phyloP scores from a whole-genome alignment of 2,329 filamentous ascomycete species.

The Trichoderma aggressivum region DNA sequence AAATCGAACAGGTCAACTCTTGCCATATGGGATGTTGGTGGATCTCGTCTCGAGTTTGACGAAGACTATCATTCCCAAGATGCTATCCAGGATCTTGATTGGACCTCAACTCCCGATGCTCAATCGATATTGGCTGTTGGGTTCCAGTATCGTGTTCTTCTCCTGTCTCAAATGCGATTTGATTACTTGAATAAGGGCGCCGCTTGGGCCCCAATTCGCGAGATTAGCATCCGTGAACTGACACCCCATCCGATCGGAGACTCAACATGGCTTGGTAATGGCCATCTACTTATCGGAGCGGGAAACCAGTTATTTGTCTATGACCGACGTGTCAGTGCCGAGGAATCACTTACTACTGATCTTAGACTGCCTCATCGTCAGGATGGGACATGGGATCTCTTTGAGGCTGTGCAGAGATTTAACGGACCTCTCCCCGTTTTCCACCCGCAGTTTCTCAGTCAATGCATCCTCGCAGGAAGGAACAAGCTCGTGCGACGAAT shows the following conservation, averaged over 20 bases:
- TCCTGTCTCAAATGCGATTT: conserved; percentile 84
- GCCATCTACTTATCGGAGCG: conserved; percentile 80
- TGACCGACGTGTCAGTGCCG: conserved; percentile 67
- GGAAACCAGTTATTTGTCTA: conserved; percentile 90
- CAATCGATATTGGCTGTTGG: conserved; percentile 91
- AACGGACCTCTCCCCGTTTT: conserved; percentile 88
- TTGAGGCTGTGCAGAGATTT: conserved; percentile 75
- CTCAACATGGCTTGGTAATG: conserved; percentile 84
- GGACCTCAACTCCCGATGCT: conserved; percentile 86
- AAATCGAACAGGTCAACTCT: conserved; percentile 69
- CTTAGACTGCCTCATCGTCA: conserved; percentile 47
- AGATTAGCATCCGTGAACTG: conserved; percentile 75
- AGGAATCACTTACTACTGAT: conserved; percentile 55
- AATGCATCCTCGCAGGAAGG: conserved; percentile 82
- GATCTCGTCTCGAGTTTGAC: conserved; percentile 76
- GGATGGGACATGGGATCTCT: conserved; percentile 63
- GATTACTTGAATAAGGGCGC: conserved; percentile 85
- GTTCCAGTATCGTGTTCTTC: conserved; percentile 78
- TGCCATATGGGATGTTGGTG: conserved; percentile 88
- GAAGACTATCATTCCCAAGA: conserved; percentile 71
- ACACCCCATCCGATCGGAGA: conserved; percentile 91
- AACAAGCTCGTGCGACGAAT: conserved; percentile 66
- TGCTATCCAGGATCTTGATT: conserved; percentile 81
- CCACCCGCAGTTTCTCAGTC: conserved; percentile 85
- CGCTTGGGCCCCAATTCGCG: conserved; percentile 82